Evolutionary conservation across 495 filamentous ascomycete genomes (phyloP).

Genomic region (Penicillium malachiteum): DNA sequence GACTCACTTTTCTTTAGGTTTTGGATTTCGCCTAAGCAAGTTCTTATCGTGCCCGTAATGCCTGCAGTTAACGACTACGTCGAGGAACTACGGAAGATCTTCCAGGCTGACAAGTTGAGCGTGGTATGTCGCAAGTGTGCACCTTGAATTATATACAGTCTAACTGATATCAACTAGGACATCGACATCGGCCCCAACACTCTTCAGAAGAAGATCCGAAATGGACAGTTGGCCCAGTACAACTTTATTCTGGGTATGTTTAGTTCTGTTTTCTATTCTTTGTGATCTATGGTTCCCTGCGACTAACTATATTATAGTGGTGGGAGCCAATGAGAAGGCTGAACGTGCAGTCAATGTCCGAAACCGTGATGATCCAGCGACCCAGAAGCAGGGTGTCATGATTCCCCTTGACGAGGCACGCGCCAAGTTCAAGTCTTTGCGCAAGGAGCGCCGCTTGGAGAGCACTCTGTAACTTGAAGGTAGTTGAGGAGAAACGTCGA

Average conservation of each 20-base stretch:
- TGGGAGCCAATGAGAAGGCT: constrained; percentile 80
- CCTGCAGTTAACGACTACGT: constrained; percentile 80
- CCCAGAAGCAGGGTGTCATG: constrained; percentile 71
- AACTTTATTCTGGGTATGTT: constrained; percentile 70
- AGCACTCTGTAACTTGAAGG: constrained; percentile 51
- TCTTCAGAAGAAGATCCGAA: constrained; percentile 93
- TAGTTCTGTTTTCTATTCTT: not conserved
- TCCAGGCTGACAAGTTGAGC: constrained; percentile 59
- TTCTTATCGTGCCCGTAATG: constrained; percentile 90
- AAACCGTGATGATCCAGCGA: constrained; percentile 82
- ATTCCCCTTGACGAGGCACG: constrained; percentile 76
- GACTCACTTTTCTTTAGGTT: constrained; percentile 45
- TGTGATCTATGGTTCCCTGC: not conserved
- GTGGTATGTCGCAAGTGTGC: constrained; percentile 58
- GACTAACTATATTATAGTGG: constrained; percentile 45
- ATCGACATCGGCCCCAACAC: constrained; percentile 83
- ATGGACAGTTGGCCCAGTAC: constrained; percentile 82
- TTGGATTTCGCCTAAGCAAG: constrained; percentile 92
- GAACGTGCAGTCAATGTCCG: constrained; percentile 80
- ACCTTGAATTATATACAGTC: too few species aligned
- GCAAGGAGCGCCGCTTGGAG: constrained; percentile 60
- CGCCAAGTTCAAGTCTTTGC: constrained; percentile 66
- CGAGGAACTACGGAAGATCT: constrained; percentile 68
- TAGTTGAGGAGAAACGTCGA: constrained; percentile 8
- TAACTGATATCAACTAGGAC: too few species aligned